Base-by-base conservation (phyloP, 2,329 filamentous ascomycete genomes). In the Trichoderma asperellum region DNA sequence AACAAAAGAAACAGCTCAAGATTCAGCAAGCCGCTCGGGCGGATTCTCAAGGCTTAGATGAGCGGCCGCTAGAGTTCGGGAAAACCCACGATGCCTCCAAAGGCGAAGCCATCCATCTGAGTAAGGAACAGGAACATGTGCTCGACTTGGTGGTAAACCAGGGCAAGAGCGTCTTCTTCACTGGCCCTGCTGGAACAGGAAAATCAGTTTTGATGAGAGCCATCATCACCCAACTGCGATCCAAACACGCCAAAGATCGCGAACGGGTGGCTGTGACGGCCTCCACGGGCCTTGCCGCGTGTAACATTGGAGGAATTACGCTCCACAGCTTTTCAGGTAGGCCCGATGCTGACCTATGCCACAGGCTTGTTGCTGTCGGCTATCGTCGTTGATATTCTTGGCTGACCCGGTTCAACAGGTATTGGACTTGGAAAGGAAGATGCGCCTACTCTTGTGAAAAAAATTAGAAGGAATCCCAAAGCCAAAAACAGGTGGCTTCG, bases 201-300 rank as follows among this genome's bases (percentile, higher is more conserved):
- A 99, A 99, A 83, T 99, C 96, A 1, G 95, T 99, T 4, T 82
- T 99, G 69, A 93, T 99, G 86, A 88, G 94, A 72, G 90, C 96
- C 73, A 97, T 98, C 71, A 98, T 99, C 74, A 83, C 87, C 5
- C 89, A 92, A 4, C 78, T 99, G 62, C 92, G 91, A 70, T 88
- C 88, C 72, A 97, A 96, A 76, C 91, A 91, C 78, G 83, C 81
- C 3, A 86, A 87, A 61, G 93, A 97, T 73, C 89, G 91, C 0
- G 96, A 97, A 77, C 87, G 92, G 68, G 87, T 99, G 55, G 95
- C 95, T 5, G 92, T 99, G 32, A 98, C 96, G 1, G 96, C 96
- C 8, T 99, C 96, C 0, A 99, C 96, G 0, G 96, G 96, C 58
- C 86, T 99, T 65, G 96, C 96, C 60, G 96, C 96, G 24, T 98